A percentile compares a stretch with the other conserved stretches of the same genome.
Conservation (phyloP, 257 asterid species). For the Primulina eburnea region DNA sequence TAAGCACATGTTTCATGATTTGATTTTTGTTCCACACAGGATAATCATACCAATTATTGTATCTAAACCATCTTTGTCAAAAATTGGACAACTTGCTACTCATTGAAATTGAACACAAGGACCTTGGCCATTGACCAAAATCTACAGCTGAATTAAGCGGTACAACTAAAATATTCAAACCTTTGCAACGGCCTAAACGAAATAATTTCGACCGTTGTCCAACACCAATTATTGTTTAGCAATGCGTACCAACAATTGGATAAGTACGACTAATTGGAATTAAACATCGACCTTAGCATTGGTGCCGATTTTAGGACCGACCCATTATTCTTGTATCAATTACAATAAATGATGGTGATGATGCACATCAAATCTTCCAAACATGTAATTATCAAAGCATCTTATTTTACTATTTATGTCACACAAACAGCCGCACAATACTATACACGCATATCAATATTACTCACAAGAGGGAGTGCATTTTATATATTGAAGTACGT, state of each 20-base stretch:
- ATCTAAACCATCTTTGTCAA: neutral
- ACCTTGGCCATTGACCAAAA: neutral
- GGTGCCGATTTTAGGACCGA: neutral
- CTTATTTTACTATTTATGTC: neutral
- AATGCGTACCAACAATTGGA: neutral
- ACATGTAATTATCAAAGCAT: neutral
- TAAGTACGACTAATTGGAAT: too few relatives aligned
- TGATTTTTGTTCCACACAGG: neutral
- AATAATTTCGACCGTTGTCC: neutral
- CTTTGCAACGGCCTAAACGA: neutral
- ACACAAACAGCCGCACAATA: neutral
- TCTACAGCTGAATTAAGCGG: neutral
- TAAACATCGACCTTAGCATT: neutral
- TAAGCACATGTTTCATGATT: neutral
- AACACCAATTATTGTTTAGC: neutral
- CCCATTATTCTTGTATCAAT: neutral
- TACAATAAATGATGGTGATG: neutral
- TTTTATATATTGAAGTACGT: conserved; percentile 28
- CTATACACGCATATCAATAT: too few relatives aligned
- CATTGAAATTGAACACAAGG: neutral
- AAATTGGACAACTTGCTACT: neutral
- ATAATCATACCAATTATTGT: too few relatives aligned
- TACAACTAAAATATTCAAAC: neutral
- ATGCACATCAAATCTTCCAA: neutral
- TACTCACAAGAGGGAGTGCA: neutral